A percentile compares a stretch with the other conserved stretches of the same genome.
These are phyloP conservation scores for Serendipita sp. DNA, from an alignment of 768 basidiomycete genomes.

Conservation along the genomic window DNA sequence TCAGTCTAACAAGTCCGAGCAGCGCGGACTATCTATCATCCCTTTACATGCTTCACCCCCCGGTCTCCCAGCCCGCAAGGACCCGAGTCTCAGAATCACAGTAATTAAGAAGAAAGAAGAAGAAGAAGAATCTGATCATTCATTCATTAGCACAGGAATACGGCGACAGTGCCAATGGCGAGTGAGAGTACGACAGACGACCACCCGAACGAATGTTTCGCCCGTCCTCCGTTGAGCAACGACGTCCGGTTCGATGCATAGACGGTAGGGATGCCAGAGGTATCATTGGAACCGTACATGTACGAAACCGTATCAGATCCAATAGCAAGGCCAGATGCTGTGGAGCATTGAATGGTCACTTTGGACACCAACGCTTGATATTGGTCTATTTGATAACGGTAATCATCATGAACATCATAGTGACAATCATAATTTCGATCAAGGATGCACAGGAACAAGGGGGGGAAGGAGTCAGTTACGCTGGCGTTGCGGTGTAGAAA, in stretches of 20 bases:
- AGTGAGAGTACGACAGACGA: neutral
- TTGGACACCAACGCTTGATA: constrained; percentile 51
- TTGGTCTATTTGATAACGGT: constrained; percentile 29
- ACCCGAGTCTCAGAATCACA: too few relatives aligned
- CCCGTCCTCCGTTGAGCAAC: constrained; percentile 30
- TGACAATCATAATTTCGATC: too few relatives aligned
- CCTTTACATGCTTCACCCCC: too few relatives aligned
- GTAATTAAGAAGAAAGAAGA: too few relatives aligned
- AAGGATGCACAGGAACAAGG: too few relatives aligned
- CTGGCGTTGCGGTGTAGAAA: neutral
- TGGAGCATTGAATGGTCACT: constrained; percentile 47
- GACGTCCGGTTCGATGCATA: constrained; percentile 42
- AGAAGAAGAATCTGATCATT: too few relatives aligned
- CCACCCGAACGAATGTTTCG: neutral
- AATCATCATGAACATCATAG: too few relatives aligned
- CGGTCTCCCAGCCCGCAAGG: too few relatives aligned
- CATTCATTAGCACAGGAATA: neutral
- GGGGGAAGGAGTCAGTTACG: neutral
- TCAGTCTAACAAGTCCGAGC: too few relatives aligned
- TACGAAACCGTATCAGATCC: constrained; percentile 37
- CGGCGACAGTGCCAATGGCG: neutral
- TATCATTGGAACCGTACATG: constrained; percentile 41
- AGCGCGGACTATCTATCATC: too few relatives aligned
- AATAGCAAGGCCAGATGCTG: constrained; percentile 24
- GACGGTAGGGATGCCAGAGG: constrained; percentile 36